Base-by-base conservation (phyloP, 805 yeast species). In the Ogataea ramenticola region DNA sequence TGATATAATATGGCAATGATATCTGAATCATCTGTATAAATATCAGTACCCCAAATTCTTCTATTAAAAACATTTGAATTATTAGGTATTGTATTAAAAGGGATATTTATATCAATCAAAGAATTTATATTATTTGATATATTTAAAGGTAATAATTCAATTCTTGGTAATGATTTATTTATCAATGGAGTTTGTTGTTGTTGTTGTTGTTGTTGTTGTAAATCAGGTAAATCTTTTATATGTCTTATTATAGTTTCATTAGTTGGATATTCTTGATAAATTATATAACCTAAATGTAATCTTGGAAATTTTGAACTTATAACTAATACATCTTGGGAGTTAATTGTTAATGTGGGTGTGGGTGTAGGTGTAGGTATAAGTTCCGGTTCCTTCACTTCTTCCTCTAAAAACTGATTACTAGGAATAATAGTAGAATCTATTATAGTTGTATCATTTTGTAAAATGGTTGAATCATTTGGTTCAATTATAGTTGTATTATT, bases 1-100 rank as follows among this genome's bases (percentile, higher is more conserved):
- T 93, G 98, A 49, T 78, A 74, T 42, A 91, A 65, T 0, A 81
- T 83, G 5, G 86, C 71, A 32, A 91, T 71, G 2, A 90, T 66
- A 60, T 91, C 96, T 1, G 96, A 84, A 61, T 91, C 99, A 62
- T 93, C 98, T 0, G 97, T 86, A 62, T 91, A 93, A 1, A 93
- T 70, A 37, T 90, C 96, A 2, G 90, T 76, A 2, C 99, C 99
- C 98, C 98, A 91, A 2, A 89, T 49, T 39, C 75, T 72, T 41
- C 79, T 66, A 27, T 82, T 76, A 31, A 52, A 55, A 14, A 66
- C 68, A 41, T 77, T 69, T 27, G 66, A 68, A 41, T 67, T 68
- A 32, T 63, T 54, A 36, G 68, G 64, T 8, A 63, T 54, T n/a
- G 51, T 45, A 39, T 75, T 57, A 51, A 64, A 71, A 38, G 86